Base-by-base conservation (phyloP, 2,329 filamentous ascomycete species). In the Orbilia quercus region DNA sequence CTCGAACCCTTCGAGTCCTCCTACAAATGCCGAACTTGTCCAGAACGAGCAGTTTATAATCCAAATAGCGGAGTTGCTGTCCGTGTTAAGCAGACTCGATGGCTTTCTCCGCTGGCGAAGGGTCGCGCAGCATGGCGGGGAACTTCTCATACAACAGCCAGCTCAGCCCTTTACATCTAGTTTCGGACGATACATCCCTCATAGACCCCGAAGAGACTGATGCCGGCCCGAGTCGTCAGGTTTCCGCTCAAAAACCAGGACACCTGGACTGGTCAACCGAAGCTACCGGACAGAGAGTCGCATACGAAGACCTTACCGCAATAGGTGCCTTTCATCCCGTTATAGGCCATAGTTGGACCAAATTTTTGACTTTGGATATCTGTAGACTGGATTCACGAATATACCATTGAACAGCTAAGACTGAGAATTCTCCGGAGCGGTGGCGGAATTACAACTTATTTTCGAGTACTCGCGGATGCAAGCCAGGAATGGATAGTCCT, bases 381-480 rank as follows among this genome's bases (percentile, higher is more conserved):
- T 40, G 34, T 45, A 74, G 95, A 99, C 83, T 99, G 95, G 95
- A 98, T 98, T 79, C 98, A 96, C 78, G 95, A 99, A 81, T 96
- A 98, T 79, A 95, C 91, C 58, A 97, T 97, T 81, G 95, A 99
- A 82, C 88, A 95, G 18, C 92, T 96, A 80, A 88, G 95, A 22
- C 83, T 96, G 78, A 87, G 92, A n/a, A 86, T 90, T 28, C 83
- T 99, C 18, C 86, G 88, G 63, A 87, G 86, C 77, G 86, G 88
- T 6, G 84, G 86, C 18, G 91, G 92, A 0, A 76, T 96, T 3
- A 72, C 93, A 18, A 92, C 92, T 11, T 88, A 92, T 77, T 78
- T 90, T 60, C 88, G 86, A 74, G 88, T 90, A 76, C 82, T 96
- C 22, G 84, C 91, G 14, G 95, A 99, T 80, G 89, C 89, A 2